These are phyloP conservation scores for Chenopodium suecicum DNA, from an alignment of 148 eudicot species.

Conservation along the genomic window DNA sequence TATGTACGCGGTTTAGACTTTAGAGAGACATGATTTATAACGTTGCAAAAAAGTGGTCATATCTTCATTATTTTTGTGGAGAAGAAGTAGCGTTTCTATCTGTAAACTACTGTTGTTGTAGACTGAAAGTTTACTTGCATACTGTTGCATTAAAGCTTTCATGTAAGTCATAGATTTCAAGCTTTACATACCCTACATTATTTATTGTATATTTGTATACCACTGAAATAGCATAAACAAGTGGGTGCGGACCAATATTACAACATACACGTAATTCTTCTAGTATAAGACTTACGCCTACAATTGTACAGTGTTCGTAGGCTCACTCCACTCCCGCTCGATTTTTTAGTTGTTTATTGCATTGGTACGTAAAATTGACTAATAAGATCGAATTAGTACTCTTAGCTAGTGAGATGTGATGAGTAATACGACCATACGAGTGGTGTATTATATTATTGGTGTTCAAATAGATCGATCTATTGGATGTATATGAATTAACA, in stretches of 20 bases:
- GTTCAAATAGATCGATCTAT: too few species aligned
- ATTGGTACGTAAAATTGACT: neutral
- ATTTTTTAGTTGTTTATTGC: neutral
- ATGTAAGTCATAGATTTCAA: neutral
- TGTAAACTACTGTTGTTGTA: neutral
- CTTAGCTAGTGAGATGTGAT: too few species aligned
- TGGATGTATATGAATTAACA: too few species aligned
- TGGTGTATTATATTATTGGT: too few species aligned
- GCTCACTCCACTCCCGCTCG: neutral
- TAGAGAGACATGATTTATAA: neutral
- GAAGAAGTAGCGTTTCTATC: too few species aligned
- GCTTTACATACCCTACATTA: neutral
- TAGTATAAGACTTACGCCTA: neutral
- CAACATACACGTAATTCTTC: neutral
- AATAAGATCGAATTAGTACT: neutral
- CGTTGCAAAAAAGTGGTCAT: neutral
- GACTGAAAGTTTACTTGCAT: neutral
- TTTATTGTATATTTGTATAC: neutral
- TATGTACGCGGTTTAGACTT: neutral
- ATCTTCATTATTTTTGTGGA: too few species aligned
- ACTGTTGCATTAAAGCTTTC: neutral
- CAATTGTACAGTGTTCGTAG: neutral
- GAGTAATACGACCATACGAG: too few species aligned
- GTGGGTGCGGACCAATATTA: neutral
- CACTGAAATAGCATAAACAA: neutral